Conservation (phyloP, 108 stramenopile genomes). For the Conticribra weissflogii region DNA sequence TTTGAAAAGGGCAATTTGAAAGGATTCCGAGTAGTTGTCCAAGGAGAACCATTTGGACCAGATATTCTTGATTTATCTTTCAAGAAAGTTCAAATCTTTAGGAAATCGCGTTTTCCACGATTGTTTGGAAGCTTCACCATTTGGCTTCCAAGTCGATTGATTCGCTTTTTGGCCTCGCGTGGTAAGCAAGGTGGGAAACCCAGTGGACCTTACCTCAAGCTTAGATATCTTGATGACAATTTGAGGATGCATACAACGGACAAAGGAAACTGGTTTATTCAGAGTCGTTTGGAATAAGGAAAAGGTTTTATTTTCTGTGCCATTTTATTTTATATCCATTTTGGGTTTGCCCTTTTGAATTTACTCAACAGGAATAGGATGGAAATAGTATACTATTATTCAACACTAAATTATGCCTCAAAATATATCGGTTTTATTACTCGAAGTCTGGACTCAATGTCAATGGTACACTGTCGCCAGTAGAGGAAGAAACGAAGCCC, state of each 20-base stretch:
- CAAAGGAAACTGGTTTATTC: conserved; percentile 44
- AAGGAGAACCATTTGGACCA: conserved; percentile 22
- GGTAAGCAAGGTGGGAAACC: not conserved
- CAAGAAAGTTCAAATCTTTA: conserved; percentile 36
- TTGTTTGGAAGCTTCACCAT: conserved; percentile 34
- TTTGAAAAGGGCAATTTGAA: conserved; percentile 42
- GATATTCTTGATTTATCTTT: conserved; percentile 34
- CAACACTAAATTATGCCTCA: too few species aligned
- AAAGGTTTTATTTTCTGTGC: conserved; percentile 58
- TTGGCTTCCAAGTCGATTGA: conserved; percentile 37
- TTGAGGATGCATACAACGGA: conserved; percentile 40
- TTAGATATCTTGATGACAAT: conserved; percentile 45
- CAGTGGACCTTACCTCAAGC: conserved; percentile 17
- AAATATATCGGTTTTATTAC: too few species aligned
- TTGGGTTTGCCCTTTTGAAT: too few species aligned
- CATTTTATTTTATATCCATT: too few species aligned
- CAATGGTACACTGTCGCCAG: too few species aligned
- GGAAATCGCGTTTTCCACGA: conserved; percentile 45
- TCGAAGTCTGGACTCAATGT: too few species aligned
- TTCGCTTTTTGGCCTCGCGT: conserved; percentile 25
- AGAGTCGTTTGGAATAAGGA: conserved; percentile 75
- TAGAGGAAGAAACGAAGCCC: too few species aligned
- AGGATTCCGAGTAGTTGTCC: conserved; percentile 47
- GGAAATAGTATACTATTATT: too few species aligned
- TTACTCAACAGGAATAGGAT: too few species aligned